Conservation (phyloP, 306 rosid species). For the Mimosa bimucronata region DNA sequence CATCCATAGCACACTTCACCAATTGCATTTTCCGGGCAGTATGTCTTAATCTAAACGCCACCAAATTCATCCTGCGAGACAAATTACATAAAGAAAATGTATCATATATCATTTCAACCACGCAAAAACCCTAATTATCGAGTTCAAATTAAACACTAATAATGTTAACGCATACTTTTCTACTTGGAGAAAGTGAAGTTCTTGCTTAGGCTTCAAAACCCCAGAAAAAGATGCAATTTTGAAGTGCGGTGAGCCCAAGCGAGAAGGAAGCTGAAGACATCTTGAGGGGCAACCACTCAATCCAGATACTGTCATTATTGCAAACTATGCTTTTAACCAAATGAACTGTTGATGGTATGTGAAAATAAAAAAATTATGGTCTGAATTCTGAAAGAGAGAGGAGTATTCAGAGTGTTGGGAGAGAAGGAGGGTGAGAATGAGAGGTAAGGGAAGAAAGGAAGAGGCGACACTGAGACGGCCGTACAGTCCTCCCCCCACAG, state of each 20-base stretch:
- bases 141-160: not conserved
- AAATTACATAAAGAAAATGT: slow-evolving; percentile 19
- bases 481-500: not conserved
- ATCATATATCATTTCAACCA: slow-evolving; percentile 18
- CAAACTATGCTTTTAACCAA: not conserved
- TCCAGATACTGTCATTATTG: slow-evolving; percentile 63
- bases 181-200: slow-evolving; percentile 24
- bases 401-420: not conserved
- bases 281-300: slow-evolving; percentile 58
- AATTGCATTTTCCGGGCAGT: slow-evolving; percentile 38
- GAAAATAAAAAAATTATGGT: slow-evolving; percentile 7
- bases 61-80: slow-evolving; percentile 33
- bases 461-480: not conserved
- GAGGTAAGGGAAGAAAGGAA: not conserved
- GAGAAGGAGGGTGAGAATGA: not conserved
- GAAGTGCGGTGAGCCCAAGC: slow-evolving; percentile 29
- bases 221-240: slow-evolving; percentile 24
- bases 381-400: slow-evolving; percentile 24
- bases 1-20: slow-evolving; percentile 79
- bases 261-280: slow-evolving; percentile 56
- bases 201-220: slow-evolving; percentile 41
- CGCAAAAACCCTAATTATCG: slow-evolving; percentile 11
- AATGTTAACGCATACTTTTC: not conserved
- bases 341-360: not conserved
- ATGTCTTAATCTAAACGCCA: slow-evolving; percentile 41